These are phyloP conservation scores for Diaporthe humulicola DNA, from an alignment of 2,329 filamentous ascomycete genomes.

Conservation along the genomic window DNA sequence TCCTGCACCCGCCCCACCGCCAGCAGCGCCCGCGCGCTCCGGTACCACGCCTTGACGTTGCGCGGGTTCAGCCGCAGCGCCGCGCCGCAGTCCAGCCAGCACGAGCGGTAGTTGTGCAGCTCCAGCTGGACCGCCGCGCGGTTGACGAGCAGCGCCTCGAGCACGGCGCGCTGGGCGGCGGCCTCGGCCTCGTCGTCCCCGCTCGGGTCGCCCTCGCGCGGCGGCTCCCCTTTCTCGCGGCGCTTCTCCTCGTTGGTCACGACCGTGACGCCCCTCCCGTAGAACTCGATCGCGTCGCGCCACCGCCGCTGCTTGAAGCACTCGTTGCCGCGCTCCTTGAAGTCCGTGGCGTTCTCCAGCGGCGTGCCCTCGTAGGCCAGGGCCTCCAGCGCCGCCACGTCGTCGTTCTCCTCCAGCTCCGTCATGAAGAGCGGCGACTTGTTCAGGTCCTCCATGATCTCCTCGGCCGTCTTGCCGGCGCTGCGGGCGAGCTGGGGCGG, in stretches of 20 bases:
- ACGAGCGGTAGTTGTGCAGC: constrained; percentile 88
- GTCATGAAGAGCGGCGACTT: constrained; percentile 94
- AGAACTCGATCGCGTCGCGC: constrained; percentile 90
- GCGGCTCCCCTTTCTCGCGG: constrained; percentile 55
- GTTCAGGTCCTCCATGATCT: constrained; percentile 70
- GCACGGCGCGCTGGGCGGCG: constrained; percentile 67
- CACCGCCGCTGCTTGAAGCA: constrained; percentile 80
- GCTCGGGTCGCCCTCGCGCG: constrained; percentile 62
- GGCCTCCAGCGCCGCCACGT: constrained; percentile 88
- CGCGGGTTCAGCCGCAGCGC: constrained; percentile 82
- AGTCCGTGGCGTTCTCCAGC: constrained; percentile 84
- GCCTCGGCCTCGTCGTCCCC: constrained; percentile 69
- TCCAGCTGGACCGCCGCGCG: constrained; percentile 91
- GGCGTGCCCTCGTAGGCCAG: constrained; percentile 94
- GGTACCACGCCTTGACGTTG: constrained; percentile 94
- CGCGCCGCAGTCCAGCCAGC: constrained; percentile 85
- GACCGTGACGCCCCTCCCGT: constrained; percentile 85
- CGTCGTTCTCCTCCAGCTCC: constrained; percentile 85
- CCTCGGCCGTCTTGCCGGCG: constrained; percentile 64
- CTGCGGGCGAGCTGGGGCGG: constrained; percentile 58
- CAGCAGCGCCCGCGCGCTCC: constrained; percentile 82
- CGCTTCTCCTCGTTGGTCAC: constrained; percentile 74
- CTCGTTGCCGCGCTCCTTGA: constrained; percentile 94
- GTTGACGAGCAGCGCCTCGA: constrained; percentile 87
- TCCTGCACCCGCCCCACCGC: constrained; percentile 83